Base-by-base conservation (phyloP, 2,329 filamentous ascomycete genomes). In the Penicillium sp. region DNA sequence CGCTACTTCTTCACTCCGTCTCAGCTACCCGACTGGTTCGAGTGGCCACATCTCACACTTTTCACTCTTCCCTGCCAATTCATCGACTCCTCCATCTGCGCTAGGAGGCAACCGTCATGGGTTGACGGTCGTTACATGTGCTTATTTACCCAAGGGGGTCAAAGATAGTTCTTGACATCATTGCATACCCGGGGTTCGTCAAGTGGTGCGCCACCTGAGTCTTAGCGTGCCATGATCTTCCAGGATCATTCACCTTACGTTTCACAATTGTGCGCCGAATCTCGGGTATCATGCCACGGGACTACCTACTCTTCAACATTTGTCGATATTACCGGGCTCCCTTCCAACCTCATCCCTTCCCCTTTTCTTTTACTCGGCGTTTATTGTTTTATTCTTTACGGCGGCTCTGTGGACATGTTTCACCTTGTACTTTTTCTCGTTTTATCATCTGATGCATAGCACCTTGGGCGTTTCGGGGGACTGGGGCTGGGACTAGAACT, bases 381-480 rank as follows among this genome's bases (percentile, higher is more conserved):
- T 53, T 46, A 47, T 53, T 54, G 55, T 52, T 43, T 55, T 57
- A 37, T 52, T 20, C 41, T 38, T 38, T 44, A 25, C 48, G 57
- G 55, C 49, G 54, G 52, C 46, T 58, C 39, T 49, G 54, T 53
- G 56, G 50, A 44, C 47, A 53, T 50, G 49, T 54, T 56, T 54
- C 38, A 53, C 54, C 50, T 37, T 60, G 55, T 58, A 53, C 45
- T 60, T 59, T 59, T 60, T 49, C 54, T 59, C 52, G 55, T 54
- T 60, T 57, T 63, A 55, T 66, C 60, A 62, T 67, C 57, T 55
- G 63, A 64, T 65, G 65, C 65, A 68, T 68, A 67, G 65, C 65
- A 66, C 64, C 55, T 64, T 58, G 59, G 65, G 65, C 65, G 65
- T 68, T 67, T 60, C 48, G 53, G 59, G 63, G 20, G 20, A 23